Conservation (phyloP, 148 eudicot genomes). For the Camellia sinensis region DNA sequence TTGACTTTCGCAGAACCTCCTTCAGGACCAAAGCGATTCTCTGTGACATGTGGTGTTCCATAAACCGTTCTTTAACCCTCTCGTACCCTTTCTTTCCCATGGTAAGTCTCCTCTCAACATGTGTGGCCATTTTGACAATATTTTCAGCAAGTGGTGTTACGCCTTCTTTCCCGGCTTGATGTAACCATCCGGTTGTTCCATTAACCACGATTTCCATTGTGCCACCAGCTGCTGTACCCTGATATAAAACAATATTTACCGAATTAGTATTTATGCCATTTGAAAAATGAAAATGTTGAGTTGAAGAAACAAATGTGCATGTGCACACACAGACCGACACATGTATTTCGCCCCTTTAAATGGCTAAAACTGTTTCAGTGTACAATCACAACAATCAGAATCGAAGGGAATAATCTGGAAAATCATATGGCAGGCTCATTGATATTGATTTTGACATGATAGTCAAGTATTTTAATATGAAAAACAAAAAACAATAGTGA, state of each 20-base stretch:
- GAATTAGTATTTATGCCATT: background rate
- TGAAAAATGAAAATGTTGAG: background rate
- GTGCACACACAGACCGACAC: background rate
- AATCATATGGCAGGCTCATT: no score
- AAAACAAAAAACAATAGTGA: no score
- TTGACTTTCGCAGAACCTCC: conserved; percentile 61
- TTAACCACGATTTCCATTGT: conserved; percentile 81
- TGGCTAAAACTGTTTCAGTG: background rate
- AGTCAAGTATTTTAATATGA: no score
- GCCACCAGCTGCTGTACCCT: conserved; percentile 98
- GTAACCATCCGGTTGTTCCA: conserved; percentile 73
- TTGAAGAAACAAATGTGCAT: background rate
- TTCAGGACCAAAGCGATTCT: conserved; percentile 75
- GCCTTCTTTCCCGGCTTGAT: conserved; percentile 81
- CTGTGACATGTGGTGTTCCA: conserved; percentile 74
- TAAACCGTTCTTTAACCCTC: conserved; percentile 76
- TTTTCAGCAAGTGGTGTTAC: conserved; percentile 67
- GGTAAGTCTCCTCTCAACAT: conserved; percentile 61
- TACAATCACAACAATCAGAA: no score
- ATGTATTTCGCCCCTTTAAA: no score
- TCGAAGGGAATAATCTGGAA: no score
- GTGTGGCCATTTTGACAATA: conserved; percentile 68
- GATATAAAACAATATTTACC: conserved; percentile 2
- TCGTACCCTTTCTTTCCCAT: conserved; percentile 82
- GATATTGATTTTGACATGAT: no score